Evolutionary conservation across 345 rosid species (phyloP), one percentile per base, ranked within the genome.

Genomic region (Salix exigua): DNA sequence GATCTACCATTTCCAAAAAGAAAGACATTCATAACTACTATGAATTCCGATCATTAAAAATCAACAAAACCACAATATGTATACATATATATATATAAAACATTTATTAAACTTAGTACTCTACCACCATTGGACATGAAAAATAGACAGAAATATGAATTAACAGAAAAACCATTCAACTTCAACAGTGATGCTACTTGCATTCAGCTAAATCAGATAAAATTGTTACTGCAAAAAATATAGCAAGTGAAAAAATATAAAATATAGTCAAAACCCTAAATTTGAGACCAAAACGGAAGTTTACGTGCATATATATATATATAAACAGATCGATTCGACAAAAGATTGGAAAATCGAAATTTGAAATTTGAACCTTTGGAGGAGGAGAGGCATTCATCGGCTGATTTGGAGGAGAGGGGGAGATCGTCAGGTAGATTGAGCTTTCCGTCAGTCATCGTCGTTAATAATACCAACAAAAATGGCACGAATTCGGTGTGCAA

Each of bases 381-480:
- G 77, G 77, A 75, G 55, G 78, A 74, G 7, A 40, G 9, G 37
- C 18, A 78, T 33, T 74, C 73, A 26, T 38, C 68, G 70, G 53
- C 3, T 7, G 67, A 46, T 53, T 72, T 71, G 74, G 78, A 69
- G 37, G 78, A 65, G 55, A 82, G 69, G 62, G 30, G 19, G 72
- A 78, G 79, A 60, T 82, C 79, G 21, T 78, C 85, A 25, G 85
- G 77, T 19, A 82, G 77, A 62, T 55, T 69, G 62, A 75, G 75
- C 70, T 78, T 82, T 31, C 62, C 64, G 71, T 78, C 79, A 64
- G 77, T 77, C 86, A 77, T 80, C 61, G 65, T 37, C 50, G 78
- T 13, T 14, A 40, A 33, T 50, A 66, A 48, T n/a, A 46, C 50
- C 58, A 70, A 18, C 58, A 46, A 53, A 48, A 69, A 55, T 55